These are phyloP conservation scores for Plantago lanceolata DNA, from an alignment of 305 asterid genomes.

Conservation along the genomic window DNA sequence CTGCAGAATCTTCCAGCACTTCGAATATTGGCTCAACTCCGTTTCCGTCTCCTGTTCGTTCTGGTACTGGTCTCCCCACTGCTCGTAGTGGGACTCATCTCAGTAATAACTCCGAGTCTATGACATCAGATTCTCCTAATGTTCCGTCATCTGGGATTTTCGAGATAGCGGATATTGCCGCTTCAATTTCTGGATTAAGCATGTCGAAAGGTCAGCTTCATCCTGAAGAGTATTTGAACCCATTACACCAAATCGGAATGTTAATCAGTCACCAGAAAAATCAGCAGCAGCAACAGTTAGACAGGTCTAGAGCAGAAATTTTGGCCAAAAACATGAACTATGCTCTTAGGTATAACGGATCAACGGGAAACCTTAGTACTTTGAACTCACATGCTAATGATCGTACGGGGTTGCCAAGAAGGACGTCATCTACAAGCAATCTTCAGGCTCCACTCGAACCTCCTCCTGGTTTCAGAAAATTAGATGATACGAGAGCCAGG, in stretches of 20 bases:
- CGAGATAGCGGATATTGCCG: constrained; percentile 48
- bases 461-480: constrained; percentile 36
- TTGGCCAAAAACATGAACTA: constrained; percentile 30
- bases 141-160: constrained; percentile 42
- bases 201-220: constrained; percentile 37
- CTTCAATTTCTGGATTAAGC: constrained; percentile 50
- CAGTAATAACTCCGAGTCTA: constrained; percentile 30
- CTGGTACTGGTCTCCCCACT: constrained; percentile 30
- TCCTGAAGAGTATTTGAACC: constrained; percentile 31
- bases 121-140: constrained; percentile 27
- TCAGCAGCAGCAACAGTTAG: constrained; percentile 41
- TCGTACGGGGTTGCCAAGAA: constrained; percentile 42
- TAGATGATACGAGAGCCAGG: constrained; percentile 37
- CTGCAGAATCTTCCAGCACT: constrained; percentile 32
- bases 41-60: constrained; percentile 29
- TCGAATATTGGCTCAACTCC: constrained; percentile 27
- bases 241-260: constrained; percentile 38
- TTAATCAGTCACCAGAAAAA: constrained; percentile 30
- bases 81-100: constrained; percentile 30
- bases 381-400: constrained; percentile 35
- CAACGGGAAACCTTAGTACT: constrained; percentile 24
- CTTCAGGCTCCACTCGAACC: constrained; percentile 42
- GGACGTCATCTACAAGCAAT: constrained; percentile 53
- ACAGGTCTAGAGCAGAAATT: constrained; percentile 40
- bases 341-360: constrained; percentile 37